phyloP scores from a whole-genome alignment of 1,284 basidiomycete genomes.

The Neonothopanus nambi region DNA sequence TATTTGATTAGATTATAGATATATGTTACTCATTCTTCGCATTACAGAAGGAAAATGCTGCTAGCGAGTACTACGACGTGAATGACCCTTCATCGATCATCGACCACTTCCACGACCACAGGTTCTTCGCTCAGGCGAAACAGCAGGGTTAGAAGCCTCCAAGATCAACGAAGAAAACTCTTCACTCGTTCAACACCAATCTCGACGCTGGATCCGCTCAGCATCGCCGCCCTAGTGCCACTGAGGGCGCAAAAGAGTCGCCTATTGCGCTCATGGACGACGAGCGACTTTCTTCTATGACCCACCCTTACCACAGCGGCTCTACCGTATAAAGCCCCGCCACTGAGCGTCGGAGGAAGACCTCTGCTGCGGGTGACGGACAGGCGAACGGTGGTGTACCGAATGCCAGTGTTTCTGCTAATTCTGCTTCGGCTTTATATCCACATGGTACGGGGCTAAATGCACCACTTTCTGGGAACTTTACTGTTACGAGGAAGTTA shows the following conservation, averaged over 20 bases:
- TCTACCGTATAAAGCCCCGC: neutral
- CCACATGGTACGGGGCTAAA: slow-evolving; percentile 5
- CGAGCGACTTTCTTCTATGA: neutral
- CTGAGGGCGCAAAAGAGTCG: slow-evolving; percentile 9
- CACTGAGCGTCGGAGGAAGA: neutral
- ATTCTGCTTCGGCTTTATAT: neutral
- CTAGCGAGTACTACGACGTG: slow-evolving; percentile 82
- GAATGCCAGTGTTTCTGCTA: neutral
- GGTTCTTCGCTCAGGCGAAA: slow-evolving; percentile 90
- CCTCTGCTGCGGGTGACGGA: too few species aligned
- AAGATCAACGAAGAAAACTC: slow-evolving; percentile 8
- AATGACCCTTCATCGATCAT: slow-evolving; percentile 96
- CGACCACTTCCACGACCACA: slow-evolving; percentile 95
- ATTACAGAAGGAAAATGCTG: slow-evolving; percentile 54
- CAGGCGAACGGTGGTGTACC: neutral
- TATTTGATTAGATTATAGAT: slow-evolving; percentile 11
- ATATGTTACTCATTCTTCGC: neutral
- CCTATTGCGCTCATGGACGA: slow-evolving; percentile 13
- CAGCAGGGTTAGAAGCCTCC: slow-evolving; percentile 69
- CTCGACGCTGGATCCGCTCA: slow-evolving; percentile 5
- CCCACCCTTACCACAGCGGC: neutral
- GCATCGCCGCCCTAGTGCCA: neutral
- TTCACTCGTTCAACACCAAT: neutral
- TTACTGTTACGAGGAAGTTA: slow-evolving; percentile 3
- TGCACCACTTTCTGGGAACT: slow-evolving; percentile 7